These are phyloP conservation scores for Taiozyma sp. DNA, from an alignment of 1,139 yeast genomes.

Conservation along the genomic window DNA sequence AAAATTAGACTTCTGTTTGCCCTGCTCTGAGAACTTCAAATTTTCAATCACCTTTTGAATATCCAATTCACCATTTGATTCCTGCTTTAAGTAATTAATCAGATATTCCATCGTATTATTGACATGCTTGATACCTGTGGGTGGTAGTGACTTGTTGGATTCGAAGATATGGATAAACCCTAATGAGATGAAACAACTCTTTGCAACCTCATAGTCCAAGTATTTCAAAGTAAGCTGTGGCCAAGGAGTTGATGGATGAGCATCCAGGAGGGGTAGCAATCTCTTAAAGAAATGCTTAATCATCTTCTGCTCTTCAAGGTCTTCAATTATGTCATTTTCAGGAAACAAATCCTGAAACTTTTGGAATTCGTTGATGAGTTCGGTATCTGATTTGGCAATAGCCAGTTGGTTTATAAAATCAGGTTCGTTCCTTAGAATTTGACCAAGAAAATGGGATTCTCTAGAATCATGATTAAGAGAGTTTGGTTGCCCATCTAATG, in stretches of 20 bases:
- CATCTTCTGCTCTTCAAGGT: conserved; percentile 44
- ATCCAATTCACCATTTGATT: conserved; percentile 20
- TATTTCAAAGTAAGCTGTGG: conserved; percentile 49
- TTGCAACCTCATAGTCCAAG: conserved; percentile 49
- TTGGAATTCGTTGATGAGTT: conserved; percentile 17
- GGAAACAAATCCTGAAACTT: conserved; percentile 23
- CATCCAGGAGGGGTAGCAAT: conserved; percentile 44
- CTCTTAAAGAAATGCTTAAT: conserved; percentile 48
- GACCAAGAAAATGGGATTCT: background rate
- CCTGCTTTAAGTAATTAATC: conserved; percentile 31
- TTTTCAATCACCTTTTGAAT: conserved; percentile 29
- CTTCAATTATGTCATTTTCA: conserved; percentile 6
- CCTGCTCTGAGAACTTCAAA: conserved; percentile 29
- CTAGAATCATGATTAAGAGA: background rate
- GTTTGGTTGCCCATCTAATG: background rate
- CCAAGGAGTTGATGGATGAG: conserved; percentile 55
- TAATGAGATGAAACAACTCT: conserved; percentile 47
- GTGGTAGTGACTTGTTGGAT: conserved; percentile 41
- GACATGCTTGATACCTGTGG: conserved; percentile 44
- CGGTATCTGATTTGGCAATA: background rate
- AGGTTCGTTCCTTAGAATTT: background rate
- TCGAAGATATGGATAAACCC: conserved; percentile 51
- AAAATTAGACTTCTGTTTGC: conserved; percentile 36
- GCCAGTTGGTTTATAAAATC: background rate
- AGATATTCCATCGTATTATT: conserved; percentile 47